Percentiles rank a stretch among this genome's conserved stretches.
Evolutionary conservation across 164 flowering plant species (phyloP).

Genomic region (Berberis thunbergii): DNA sequence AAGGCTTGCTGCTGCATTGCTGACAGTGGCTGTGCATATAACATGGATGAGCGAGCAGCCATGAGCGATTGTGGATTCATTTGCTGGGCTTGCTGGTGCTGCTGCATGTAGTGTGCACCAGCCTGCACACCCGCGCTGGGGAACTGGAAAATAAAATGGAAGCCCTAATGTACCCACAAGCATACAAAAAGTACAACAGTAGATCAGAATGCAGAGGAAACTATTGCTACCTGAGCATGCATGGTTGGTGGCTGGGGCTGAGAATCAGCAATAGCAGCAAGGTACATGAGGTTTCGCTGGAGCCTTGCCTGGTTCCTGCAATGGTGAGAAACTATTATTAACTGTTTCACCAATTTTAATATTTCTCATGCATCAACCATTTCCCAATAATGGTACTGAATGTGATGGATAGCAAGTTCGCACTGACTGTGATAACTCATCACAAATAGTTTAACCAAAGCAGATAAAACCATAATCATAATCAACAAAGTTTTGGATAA

Average conservation of each 20-base stretch:
- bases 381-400: no score
- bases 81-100: constrained; percentile 60
- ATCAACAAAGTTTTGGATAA: no score
- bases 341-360: not conserved
- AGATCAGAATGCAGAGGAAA: not conserved
- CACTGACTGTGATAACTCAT: no score
- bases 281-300: constrained; percentile 83
- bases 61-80: constrained; percentile 69
- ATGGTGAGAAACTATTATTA: not conserved
- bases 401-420: no score
- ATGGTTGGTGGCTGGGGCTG: constrained; percentile 78
- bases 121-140: constrained; percentile 52
- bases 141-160: constrained; percentile 25
- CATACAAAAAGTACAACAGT: not conserved
- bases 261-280: constrained; percentile 96
- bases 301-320: constrained; percentile 79
- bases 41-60: constrained; percentile 82
- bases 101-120: constrained; percentile 70
- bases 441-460: no score
- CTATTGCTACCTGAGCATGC: constrained; percentile 61
- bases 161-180: not conserved
- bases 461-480: no score
- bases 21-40: constrained; percentile 63
- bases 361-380: no score
- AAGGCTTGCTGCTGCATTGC: constrained; percentile 61